A percentile compares a stretch with the other conserved stretches of the same genome.
Evolutionary conservation across 1,139 yeast species (phyloP).

Genomic region (Pichia sp.): DNA sequence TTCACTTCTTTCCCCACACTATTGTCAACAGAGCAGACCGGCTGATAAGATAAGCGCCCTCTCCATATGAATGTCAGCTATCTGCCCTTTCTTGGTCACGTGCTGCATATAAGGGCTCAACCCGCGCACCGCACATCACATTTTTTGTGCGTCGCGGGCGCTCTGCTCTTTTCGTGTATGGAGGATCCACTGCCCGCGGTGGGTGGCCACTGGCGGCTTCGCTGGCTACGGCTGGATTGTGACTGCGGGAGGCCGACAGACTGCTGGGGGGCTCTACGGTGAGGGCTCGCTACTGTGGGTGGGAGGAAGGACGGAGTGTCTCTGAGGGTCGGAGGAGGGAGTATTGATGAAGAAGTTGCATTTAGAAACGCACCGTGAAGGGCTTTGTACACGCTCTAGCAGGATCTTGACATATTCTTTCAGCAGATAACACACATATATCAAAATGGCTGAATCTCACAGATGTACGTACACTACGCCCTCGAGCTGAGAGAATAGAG

Average conservation of each 20-base stretch:
- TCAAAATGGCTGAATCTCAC: slow-evolving; percentile 91
- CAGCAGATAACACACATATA: slow-evolving; percentile 11
- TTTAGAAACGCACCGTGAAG: background rate
- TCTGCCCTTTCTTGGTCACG: background rate
- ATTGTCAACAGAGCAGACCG: background rate
- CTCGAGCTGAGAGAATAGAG: background rate
- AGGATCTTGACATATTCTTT: background rate
- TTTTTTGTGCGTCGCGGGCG: no score
- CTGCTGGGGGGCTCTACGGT: no score
- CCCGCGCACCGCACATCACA: no score
- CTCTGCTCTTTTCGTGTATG: no score
- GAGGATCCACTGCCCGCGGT: no score
- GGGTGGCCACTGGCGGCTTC: no score
- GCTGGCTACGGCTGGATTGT: no score
- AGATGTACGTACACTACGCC: slow-evolving; percentile 59
- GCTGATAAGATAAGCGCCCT: background rate
- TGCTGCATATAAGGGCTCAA: no score
- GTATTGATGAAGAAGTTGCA: background rate
- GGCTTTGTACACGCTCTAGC: background rate
- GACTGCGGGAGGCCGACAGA: no score
- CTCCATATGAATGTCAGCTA: background rate
- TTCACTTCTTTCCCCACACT: no score
- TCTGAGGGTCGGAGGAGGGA: background rate
- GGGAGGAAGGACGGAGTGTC: background rate
- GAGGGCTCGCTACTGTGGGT: no score